Evolutionary conservation across 768 basidiomycete genomes (phyloP).

Genomic region (Hypsizygus marmoreus): DNA sequence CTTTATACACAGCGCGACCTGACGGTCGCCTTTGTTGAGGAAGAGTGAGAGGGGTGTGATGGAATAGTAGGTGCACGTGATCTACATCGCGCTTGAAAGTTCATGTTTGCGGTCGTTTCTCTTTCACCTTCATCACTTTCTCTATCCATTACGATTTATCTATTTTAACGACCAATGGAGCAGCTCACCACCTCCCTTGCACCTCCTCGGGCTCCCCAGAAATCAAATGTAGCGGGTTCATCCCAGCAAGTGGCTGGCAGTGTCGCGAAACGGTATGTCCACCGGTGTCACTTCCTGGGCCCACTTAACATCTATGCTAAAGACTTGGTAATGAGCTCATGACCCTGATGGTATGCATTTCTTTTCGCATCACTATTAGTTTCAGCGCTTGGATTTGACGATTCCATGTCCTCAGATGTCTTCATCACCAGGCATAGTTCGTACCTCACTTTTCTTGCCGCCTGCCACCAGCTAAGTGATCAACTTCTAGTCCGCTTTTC

Average conservation of each 20-base stretch:
- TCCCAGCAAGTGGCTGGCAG: constrained; percentile 67
- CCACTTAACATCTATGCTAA: constrained; percentile 8
- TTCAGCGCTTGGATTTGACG: neutral
- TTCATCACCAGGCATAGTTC: constrained; percentile 82
- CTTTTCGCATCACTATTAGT: no score
- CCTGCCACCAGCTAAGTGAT: neutral
- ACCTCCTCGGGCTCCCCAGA: constrained; percentile 57
- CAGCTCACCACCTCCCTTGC: constrained; percentile 68
- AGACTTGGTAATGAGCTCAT: constrained; percentile 85
- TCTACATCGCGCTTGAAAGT: constrained; percentile 13
- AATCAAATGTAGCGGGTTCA: constrained; percentile 55
- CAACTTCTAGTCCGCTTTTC: constrained; percentile 85
- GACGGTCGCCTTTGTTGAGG: neutral
- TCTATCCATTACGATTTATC: constrained; percentile 22
- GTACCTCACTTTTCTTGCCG: constrained; percentile 26
- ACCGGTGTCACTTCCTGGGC: constrained; percentile 8
- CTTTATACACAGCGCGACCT: no score
- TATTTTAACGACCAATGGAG: constrained; percentile 53
- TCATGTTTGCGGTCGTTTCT: constrained; percentile 8
- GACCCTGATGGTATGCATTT: constrained; percentile 74
- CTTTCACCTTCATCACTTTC: constrained; percentile 20
- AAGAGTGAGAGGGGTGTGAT: neutral
- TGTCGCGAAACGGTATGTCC: constrained; percentile 76
- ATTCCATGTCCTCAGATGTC: constrained; percentile 62
- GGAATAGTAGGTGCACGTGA: constrained; percentile 11